Percentiles rank a stretch among this genome's conserved stretches.
These are phyloP conservation scores for Paramecium sexaurelia DNA, from an alignment of 73 alveolate genomes.

Conservation along the genomic window DNA sequence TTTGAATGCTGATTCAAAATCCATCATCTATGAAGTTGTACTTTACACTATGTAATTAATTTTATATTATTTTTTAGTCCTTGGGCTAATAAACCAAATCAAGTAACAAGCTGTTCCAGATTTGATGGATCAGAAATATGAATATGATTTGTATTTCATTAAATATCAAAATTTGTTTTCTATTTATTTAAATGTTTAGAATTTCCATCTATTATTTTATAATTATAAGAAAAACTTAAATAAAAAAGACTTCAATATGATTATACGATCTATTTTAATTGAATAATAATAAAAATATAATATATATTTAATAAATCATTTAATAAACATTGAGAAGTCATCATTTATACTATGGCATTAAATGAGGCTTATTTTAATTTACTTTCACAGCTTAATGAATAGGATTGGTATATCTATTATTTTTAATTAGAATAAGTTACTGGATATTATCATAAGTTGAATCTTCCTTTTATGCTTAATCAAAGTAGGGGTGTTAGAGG, in stretches of 20 bases:
- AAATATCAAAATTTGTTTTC: not conserved
- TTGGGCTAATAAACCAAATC: slow-evolving; percentile 35
- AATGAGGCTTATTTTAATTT: not conserved
- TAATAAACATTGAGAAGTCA: not conserved
- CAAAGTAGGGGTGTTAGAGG: not conserved
- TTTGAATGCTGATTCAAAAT: not conserved
- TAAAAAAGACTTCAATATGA: too few relatives aligned
- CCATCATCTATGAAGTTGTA: not conserved
- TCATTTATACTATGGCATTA: not conserved
- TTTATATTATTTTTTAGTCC: not conserved
- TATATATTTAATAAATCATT: not conserved
- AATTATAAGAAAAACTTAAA: too few relatives aligned
- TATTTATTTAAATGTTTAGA: too few relatives aligned
- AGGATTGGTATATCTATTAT: not conserved
- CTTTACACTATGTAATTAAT: not conserved
- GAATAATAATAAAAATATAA: not conserved
- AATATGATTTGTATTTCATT: not conserved
- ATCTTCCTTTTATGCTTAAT: not conserved
- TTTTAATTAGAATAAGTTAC: not conserved
- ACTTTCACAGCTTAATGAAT: not conserved
- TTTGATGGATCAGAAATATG: not conserved
- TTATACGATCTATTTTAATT: too few relatives aligned
- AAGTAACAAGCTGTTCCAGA: not conserved
- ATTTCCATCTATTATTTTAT: too few relatives aligned
- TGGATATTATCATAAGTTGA: not conserved